Percentiles rank a stretch among this genome's conserved stretches.
Conservation (phyloP, 1,139 yeast genomes). For the Taphrina wiesneri region DNA sequence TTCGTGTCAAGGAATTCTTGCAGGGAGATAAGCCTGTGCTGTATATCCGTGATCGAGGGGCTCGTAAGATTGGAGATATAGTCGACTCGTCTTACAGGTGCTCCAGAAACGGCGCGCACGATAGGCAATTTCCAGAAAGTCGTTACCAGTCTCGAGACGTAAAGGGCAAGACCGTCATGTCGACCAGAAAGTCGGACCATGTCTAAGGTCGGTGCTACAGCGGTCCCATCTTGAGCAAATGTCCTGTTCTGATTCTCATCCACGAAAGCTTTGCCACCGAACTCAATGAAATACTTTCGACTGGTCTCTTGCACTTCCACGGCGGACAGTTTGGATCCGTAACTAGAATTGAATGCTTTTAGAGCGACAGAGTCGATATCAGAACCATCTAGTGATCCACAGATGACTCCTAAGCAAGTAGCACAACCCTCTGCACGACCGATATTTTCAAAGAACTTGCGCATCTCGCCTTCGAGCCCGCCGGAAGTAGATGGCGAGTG, state of each 20-base stretch:
- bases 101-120: constrained; percentile 51
- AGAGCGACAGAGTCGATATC: constrained; percentile 37
- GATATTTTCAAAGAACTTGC: constrained; percentile 56
- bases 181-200: constrained; percentile 86
- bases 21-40: constrained; percentile 39
- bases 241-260: constrained; percentile 44
- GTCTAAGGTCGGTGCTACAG: constrained; percentile 49
- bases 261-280: constrained; percentile 54
- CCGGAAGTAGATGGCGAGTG: constrained; percentile 32
- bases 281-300: constrained; percentile 51
- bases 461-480: constrained; percentile 38
- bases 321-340: constrained; percentile 15
- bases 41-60: constrained; percentile 22
- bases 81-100: constrained; percentile 13
- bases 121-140: constrained; percentile 76
- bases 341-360: background rate
- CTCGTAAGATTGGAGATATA: constrained; percentile 20
- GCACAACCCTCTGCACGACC: constrained; percentile 81
- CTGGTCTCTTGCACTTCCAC: constrained; percentile 50
- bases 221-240: constrained; percentile 30
- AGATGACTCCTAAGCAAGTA: constrained; percentile 77
- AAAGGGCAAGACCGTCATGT: constrained; percentile 84
- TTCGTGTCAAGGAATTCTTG: constrained; percentile 47
- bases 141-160: constrained; percentile 74
- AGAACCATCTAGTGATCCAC: constrained; percentile 51